Base-by-base conservation (phyloP, 345 rosid species). In the Combretum micranthum region DNA sequence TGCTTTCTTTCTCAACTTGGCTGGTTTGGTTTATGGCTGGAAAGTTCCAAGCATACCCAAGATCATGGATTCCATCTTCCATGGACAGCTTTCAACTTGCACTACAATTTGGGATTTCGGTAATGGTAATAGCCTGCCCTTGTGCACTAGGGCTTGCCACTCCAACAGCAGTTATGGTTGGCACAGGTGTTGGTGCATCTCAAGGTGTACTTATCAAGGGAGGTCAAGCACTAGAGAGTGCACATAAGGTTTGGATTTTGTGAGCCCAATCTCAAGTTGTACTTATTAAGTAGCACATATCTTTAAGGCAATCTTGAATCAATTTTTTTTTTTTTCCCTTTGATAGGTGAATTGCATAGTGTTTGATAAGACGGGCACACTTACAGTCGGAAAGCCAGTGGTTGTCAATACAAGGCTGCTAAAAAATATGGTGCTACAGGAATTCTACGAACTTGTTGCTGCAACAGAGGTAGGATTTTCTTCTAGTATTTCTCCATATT, bases 151-250 rank as follows among this genome's bases (percentile, higher is more conserved):
- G 97, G 12, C 77, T 92, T 13, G 99, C 99, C n/a, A 92, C 99
- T 53, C 97, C 99, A 19, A 92, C 99, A 0, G 99, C 99, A 62
- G 97, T 92, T 55, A 92, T 92, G 99, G 99, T 92, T 44, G 99
- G 97, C 18, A 88, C 99, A 4, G 99, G 99, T 45, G 96, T 88
- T 43, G 97, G 99, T 54, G 99, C 99, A 52, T 92, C 99, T 39
- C 95, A 77, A 66, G 99, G 99, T 17, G 87, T 92, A 42, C 76
- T 92, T 32, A 86, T 92, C 43, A 92, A 92, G 74, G 97, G 99
- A 17, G 99, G 99, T 18, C 96, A 88, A 69, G 97, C 99, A 15
- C 65, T 92, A 47, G 88, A 92, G 79, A 80, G 77, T 59, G 90
- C 99, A 50, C 85, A 86, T 59, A 88, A 82, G 85, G 98, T 92